Percentiles rank a stretch among this genome's conserved stretches.
Evolutionary conservation across 2,329 filamentous ascomycete genomes (phyloP).

Genomic region (Septoria linicola): DNA sequence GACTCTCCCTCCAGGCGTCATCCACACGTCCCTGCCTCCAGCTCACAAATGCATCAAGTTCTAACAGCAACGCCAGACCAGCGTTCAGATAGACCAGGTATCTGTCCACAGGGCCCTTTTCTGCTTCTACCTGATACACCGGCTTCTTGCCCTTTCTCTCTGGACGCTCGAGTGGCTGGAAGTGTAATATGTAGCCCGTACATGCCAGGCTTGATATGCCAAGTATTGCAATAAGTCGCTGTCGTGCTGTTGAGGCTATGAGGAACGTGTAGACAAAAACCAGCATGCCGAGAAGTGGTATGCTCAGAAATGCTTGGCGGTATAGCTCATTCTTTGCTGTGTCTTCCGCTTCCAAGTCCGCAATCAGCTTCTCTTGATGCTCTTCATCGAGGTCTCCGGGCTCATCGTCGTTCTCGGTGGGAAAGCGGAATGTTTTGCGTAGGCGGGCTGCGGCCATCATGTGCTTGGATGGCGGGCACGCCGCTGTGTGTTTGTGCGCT

Average conservation of each 20-base stretch:
- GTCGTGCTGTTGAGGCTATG: slow-evolving; percentile 37
- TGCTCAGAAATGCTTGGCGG: slow-evolving; percentile 52
- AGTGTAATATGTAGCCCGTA: slow-evolving; percentile 59
- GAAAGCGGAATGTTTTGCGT: slow-evolving; percentile 76
- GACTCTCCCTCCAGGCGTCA: slow-evolving; percentile 39
- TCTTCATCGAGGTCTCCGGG: slow-evolving; percentile 71
- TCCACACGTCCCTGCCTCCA: slow-evolving; percentile 33
- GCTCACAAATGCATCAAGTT: slow-evolving; percentile 47
- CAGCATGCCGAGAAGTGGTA: slow-evolving; percentile 58
- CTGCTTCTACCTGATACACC: slow-evolving; percentile 32
- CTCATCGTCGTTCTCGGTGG: slow-evolving; percentile 55
- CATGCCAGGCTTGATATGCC: slow-evolving; percentile 62
- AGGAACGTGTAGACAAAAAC: slow-evolving; percentile 56
- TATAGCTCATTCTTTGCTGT: slow-evolving; percentile 38
- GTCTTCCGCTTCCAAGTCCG: slow-evolving; percentile 55
- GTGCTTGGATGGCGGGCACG: background rate
- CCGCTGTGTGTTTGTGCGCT: slow-evolving; percentile 10
- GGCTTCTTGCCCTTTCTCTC: slow-evolving; percentile 41
- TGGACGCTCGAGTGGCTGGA: slow-evolving; percentile 48
- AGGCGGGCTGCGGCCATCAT: slow-evolving; percentile 41
- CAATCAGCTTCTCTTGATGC: slow-evolving; percentile 65
- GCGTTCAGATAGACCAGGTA: slow-evolving; percentile 63
- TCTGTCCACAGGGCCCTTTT: slow-evolving; percentile 52
- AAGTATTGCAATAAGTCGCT: slow-evolving; percentile 53
- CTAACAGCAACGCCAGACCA: slow-evolving; percentile 55